phyloP scores from a whole-genome alignment of 176 grass and related monocot genomes.

The Triticum urartu region DNA sequence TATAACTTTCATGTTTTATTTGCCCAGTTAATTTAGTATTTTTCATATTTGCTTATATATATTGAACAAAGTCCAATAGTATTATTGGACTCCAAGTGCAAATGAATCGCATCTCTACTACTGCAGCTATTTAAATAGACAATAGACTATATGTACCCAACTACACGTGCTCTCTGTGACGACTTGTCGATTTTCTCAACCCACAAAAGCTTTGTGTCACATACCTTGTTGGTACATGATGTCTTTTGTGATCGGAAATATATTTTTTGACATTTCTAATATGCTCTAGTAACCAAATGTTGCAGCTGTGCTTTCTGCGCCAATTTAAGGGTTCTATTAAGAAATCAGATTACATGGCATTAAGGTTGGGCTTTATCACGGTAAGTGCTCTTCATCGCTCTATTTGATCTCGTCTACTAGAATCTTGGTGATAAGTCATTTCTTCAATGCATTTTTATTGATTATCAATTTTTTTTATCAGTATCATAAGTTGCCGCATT shows the following conservation, averaged over 20 bases:
- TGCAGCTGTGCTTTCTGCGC: constrained; percentile 87
- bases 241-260: not conserved
- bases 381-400: constrained; percentile 45
- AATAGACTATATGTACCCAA: not conserved
- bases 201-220: not conserved
- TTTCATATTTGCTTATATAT: not conserved
- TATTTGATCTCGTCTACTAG: not conserved
- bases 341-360: constrained; percentile 89
- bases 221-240: not conserved
- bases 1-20: not conserved
- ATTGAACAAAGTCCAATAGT: not conserved
- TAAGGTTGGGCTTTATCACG: constrained; percentile 87
- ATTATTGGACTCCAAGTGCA: not conserved
- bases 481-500: constrained; percentile 83
- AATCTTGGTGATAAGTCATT: not conserved
- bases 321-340: constrained; percentile 90
- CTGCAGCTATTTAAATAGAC: not conserved
- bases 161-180: not conserved
- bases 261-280: not conserved
- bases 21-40: not conserved
- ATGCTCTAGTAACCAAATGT: constrained; percentile 26
- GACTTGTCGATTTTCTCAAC: not conserved
- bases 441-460: constrained; percentile 34
- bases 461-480: constrained; percentile 35
- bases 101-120: not conserved